These are phyloP conservation scores for Diaporthe vexans DNA, from an alignment of 2,329 filamentous ascomycete genomes.

Conservation along the genomic window DNA sequence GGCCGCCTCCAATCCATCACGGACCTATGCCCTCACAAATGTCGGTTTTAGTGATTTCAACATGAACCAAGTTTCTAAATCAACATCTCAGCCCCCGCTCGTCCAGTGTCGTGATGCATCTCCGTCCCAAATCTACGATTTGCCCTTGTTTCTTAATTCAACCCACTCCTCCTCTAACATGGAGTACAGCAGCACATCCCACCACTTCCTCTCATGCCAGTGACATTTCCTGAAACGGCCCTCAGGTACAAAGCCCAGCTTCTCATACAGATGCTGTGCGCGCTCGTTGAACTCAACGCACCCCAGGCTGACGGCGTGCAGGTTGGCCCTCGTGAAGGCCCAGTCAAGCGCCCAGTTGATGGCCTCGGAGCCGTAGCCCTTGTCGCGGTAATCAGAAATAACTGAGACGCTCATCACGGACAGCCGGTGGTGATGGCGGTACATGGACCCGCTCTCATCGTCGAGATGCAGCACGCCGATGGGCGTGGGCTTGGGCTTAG, in stretches of 20 bases:
- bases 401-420: conserved; percentile 54
- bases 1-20: background rate
- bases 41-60: background rate
- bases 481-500: conserved; percentile 19
- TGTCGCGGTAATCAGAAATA: conserved; percentile 44
- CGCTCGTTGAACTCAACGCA: conserved; percentile 59
- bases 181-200: conserved; percentile 50
- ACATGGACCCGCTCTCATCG: conserved; percentile 7
- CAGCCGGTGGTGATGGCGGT: conserved; percentile 23
- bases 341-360: conserved; percentile 62
- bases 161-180: conserved; percentile 58
- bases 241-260: conserved; percentile 60
- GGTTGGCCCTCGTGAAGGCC: conserved; percentile 58
- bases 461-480: conserved; percentile 40
- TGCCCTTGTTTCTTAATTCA: conserved; percentile 25
- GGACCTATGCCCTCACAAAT: background rate
- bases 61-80: background rate
- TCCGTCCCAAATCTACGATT: too few relatives aligned
- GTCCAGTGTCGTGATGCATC: background rate
- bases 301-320: conserved; percentile 59
- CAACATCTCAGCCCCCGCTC: too few relatives aligned
- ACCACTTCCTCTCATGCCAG: conserved; percentile 59
- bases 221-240: conserved; percentile 57
- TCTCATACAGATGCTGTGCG: conserved; percentile 58
- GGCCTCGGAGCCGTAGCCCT: conserved; percentile 62